A percentile compares a stretch with the other conserved stretches of the same genome.
phyloP scores from a whole-genome alignment of 164 flowering plant species.

The Taxillus chinensis region DNA sequence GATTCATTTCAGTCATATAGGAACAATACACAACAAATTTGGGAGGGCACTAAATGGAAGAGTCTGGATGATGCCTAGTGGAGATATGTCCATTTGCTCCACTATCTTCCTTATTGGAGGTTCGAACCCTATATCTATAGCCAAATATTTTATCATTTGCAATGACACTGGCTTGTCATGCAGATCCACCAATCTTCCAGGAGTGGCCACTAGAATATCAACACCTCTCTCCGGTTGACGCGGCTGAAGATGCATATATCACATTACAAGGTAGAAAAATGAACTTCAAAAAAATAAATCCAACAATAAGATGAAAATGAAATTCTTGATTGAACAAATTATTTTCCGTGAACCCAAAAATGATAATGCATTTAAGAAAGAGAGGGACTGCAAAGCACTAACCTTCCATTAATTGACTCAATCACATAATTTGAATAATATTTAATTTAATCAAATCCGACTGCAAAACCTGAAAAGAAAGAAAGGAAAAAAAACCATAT shows the following conservation, averaged over 20 bases:
- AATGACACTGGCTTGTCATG: conserved; percentile 69
- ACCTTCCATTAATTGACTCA: too few species aligned
- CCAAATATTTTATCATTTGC: conserved; percentile 52
- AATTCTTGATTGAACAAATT: too few species aligned
- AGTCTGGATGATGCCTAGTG: conserved; percentile 56
- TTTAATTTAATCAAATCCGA: too few species aligned
- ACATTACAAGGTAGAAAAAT: not conserved
- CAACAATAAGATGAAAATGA: too few species aligned
- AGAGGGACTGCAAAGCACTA: too few species aligned
- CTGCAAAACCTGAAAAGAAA: too few species aligned
- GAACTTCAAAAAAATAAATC: not conserved
- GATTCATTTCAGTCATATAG: too few species aligned
- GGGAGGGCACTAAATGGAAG: conserved; percentile 71
- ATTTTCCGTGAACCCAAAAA: too few species aligned
- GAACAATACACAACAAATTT: too few species aligned
- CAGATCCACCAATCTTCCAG: conserved; percentile 67
- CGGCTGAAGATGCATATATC: conserved; percentile 28
- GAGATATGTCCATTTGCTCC: conserved; percentile 78
- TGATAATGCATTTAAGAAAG: too few species aligned
- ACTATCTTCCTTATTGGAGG: conserved; percentile 77
- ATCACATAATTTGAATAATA: too few species aligned
- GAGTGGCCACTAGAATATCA: conserved; percentile 78
- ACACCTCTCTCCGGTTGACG: conserved; percentile 70
- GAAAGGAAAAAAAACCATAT: too few species aligned
- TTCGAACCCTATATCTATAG: conserved; percentile 83